These are phyloP conservation scores for Zoysia pacifica DNA, from an alignment of 176 grass and related monocot species.

Conservation along the genomic window DNA sequence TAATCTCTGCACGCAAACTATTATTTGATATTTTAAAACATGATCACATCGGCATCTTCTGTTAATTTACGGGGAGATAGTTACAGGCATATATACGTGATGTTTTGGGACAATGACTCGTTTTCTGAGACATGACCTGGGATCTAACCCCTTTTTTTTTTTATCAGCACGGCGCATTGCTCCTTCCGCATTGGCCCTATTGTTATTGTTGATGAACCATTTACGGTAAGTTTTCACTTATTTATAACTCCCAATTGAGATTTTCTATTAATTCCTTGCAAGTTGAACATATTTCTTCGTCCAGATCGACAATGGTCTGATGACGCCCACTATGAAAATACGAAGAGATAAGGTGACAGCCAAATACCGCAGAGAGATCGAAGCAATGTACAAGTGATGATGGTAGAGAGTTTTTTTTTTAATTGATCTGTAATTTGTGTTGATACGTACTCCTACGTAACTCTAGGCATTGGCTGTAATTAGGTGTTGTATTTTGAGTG, in stretches of 20 bases:
- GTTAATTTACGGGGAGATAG: neutral
- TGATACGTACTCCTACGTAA: neutral
- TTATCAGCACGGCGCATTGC: slow-evolving; percentile 59
- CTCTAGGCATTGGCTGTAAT: neutral
- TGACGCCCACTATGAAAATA: slow-evolving; percentile 98
- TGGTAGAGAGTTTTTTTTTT: too few species aligned
- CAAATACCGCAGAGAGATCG: slow-evolving; percentile 63
- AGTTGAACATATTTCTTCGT: slow-evolving; percentile 5
- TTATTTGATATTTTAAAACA: neutral
- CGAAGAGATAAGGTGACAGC: slow-evolving; percentile 64
- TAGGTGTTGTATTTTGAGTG: neutral
- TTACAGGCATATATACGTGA: neutral
- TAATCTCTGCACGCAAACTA: neutral
- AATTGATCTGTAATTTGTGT: neutral
- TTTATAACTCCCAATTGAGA: neutral
- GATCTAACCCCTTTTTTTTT: neutral
- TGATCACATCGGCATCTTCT: neutral
- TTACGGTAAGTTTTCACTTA: slow-evolving; percentile 48
- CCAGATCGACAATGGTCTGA: slow-evolving; percentile 87
- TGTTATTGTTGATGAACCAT: slow-evolving; percentile 70
- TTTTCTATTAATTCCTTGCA: neutral
- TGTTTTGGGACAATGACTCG: neutral
- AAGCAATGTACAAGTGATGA: slow-evolving; percentile 58
- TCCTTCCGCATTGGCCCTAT: slow-evolving; percentile 81
- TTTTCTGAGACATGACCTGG: neutral